These are phyloP conservation scores for Seiridium cupressi DNA, from an alignment of 2,329 filamentous ascomycete genomes.

Conservation along the genomic window DNA sequence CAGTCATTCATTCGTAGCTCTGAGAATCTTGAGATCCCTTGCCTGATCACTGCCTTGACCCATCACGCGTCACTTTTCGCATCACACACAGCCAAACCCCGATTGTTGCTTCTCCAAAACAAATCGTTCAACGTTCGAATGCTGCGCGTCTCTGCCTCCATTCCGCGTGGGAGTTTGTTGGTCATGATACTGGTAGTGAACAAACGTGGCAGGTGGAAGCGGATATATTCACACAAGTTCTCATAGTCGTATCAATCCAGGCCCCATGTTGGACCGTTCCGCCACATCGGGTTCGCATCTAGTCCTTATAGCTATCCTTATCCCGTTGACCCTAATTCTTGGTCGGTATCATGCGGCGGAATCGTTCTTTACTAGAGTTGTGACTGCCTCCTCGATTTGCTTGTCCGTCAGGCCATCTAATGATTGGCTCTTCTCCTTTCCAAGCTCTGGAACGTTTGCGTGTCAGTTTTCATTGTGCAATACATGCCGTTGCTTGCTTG, in stretches of 20 bases:
- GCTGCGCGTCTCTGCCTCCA: no score
- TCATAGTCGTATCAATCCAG: conserved; percentile 1
- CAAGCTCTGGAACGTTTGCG: conserved; percentile 41
- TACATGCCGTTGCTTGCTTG: background rate
- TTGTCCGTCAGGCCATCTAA: conserved; percentile 59
- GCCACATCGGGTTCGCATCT: background rate
- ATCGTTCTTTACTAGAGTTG: conserved; percentile 49
- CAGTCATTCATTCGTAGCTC: no score
- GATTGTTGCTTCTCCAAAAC: no score
- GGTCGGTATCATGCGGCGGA: conserved; percentile 13
- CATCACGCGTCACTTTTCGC: no score
- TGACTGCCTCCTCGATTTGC: conserved; percentile 59
- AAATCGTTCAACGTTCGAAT: no score
- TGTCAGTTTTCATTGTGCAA: conserved; percentile 14
- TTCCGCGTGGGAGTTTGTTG: no score
- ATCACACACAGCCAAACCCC: no score
- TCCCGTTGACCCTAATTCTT: background rate
- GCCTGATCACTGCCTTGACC: no score
- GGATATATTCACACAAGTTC: conserved; percentile 1
- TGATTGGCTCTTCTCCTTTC: conserved; percentile 55
- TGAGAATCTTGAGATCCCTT: no score
- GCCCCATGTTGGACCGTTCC: background rate
- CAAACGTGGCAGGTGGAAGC: background rate
- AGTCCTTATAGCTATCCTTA: background rate
- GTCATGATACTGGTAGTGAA: no score